Evolutionary conservation across 495 filamentous ascomycete genomes (phyloP).

Genomic region (Penicillium robsamsonii): DNA sequence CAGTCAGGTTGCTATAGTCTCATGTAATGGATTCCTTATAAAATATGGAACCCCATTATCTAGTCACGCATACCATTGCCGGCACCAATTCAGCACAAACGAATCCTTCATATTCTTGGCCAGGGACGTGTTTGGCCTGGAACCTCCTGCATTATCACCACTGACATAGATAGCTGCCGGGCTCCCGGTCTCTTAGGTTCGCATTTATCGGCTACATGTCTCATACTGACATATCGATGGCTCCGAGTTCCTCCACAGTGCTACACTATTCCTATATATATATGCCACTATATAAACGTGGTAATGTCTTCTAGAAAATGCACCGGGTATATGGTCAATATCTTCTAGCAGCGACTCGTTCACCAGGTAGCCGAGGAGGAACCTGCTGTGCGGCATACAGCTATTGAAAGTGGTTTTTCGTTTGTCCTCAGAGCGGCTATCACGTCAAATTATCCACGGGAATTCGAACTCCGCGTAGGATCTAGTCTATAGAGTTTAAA

Average conservation of each 20-base stretch:
- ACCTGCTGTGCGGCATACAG: not conserved
- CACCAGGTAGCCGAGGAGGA: not conserved
- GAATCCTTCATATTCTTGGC: not conserved
- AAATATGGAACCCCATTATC: not conserved
- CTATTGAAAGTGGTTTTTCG: not conserved
- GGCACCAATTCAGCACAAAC: not conserved
- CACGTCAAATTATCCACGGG: too few relatives aligned
- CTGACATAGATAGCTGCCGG: not conserved
- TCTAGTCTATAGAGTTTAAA: too few relatives aligned
- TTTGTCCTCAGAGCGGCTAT: too few relatives aligned
- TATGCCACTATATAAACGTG: not conserved
- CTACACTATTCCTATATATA: not conserved
- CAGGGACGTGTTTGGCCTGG: not conserved
- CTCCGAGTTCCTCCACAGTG: not conserved
- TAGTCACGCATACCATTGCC: not conserved
- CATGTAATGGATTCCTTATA: not conserved
- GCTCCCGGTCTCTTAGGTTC: not conserved
- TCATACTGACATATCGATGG: not conserved
- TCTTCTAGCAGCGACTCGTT: constrained; percentile 1
- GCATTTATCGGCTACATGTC: not conserved
- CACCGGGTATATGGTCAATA: not conserved
- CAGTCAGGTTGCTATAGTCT: not conserved
- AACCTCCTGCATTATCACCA: not conserved
- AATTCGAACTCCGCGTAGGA: too few relatives aligned
- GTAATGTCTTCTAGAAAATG: not conserved